Evolutionary conservation across 345 rosid species (phyloP).

Genomic region (Eucalyptus polybractea): DNA sequence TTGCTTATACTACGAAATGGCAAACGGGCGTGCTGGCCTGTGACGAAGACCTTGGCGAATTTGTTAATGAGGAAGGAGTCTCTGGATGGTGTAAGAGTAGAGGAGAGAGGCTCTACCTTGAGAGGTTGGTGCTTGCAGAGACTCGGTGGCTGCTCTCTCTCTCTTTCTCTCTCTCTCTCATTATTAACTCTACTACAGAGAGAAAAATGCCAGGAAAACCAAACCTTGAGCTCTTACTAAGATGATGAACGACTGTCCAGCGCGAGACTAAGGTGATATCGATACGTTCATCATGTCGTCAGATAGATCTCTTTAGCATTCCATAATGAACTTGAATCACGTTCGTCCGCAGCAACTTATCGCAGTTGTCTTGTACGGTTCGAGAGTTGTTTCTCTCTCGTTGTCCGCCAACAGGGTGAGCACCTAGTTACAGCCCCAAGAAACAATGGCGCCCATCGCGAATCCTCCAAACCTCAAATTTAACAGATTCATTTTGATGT

Average conservation of each 20-base stretch:
- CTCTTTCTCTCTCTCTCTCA: not conserved
- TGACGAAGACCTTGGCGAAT: conserved; percentile 71
- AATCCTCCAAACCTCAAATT: too few species aligned
- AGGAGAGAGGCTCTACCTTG: not conserved
- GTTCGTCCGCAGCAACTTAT: not conserved
- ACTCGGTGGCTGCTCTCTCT: not conserved
- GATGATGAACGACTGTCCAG: not conserved
- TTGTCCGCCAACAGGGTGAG: too few species aligned
- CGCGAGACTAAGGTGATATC: not conserved
- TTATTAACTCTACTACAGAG: not conserved
- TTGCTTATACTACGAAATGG: not conserved
- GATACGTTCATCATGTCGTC: not conserved
- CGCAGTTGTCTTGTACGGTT: too few species aligned
- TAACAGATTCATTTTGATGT: not conserved
- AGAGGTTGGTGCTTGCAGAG: not conserved
- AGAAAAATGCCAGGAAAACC: not conserved
- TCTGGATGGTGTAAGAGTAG: not conserved
- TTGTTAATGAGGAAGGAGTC: conserved; percentile 44
- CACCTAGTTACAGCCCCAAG: too few species aligned
- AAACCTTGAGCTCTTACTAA: not conserved
- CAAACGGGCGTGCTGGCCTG: conserved; percentile 59
- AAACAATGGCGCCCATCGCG: too few species aligned
- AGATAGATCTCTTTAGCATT: not conserved
- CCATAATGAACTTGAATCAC: not conserved
- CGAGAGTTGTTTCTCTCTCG: too few species aligned